Evolutionary conservation across 2,329 filamentous ascomycete genomes (phyloP).

Genomic region (Colletotrichum gigasporum): DNA sequence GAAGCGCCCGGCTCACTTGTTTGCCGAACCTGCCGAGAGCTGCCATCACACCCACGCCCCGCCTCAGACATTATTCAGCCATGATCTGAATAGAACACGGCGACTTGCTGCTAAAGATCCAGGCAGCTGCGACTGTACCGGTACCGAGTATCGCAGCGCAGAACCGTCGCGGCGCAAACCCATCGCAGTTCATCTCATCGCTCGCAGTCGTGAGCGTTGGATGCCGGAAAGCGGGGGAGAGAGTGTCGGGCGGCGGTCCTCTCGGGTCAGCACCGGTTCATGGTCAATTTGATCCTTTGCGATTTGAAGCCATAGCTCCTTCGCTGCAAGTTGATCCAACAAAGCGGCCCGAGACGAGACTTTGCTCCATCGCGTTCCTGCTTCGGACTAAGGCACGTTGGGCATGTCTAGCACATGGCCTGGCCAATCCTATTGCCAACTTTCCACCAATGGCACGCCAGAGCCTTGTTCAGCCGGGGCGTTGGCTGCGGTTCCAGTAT

Average conservation of each 20-base stretch:
- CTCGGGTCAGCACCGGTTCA: neutral
- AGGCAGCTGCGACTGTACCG: neutral
- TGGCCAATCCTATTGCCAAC: neutral
- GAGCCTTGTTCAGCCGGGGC: slow-evolving; percentile 6
- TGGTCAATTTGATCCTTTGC: neutral
- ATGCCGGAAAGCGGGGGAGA: no score
- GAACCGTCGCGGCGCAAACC: neutral
- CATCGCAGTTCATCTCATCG: neutral
- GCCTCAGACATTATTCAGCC: neutral
- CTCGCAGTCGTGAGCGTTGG: no score
- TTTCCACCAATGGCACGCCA: slow-evolving; percentile 26
- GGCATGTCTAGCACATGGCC: slow-evolving; percentile 21
- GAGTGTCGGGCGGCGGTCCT: no score
- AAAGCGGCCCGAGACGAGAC: slow-evolving; percentile 17
- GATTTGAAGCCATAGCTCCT: neutral
- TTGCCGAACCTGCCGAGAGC: neutral
- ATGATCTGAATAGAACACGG: neutral
- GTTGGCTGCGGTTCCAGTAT: neutral
- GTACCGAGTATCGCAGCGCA: neutral
- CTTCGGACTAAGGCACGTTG: slow-evolving; percentile 17
- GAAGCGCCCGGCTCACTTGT: neutral
- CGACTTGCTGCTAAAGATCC: neutral
- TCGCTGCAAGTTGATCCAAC: slow-evolving; percentile 3
- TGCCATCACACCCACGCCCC: neutral
- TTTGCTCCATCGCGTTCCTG: slow-evolving; percentile 15